Conservation (phyloP, 2,329 filamentous ascomycete genomes). For the Cytospora piceae region DNA sequence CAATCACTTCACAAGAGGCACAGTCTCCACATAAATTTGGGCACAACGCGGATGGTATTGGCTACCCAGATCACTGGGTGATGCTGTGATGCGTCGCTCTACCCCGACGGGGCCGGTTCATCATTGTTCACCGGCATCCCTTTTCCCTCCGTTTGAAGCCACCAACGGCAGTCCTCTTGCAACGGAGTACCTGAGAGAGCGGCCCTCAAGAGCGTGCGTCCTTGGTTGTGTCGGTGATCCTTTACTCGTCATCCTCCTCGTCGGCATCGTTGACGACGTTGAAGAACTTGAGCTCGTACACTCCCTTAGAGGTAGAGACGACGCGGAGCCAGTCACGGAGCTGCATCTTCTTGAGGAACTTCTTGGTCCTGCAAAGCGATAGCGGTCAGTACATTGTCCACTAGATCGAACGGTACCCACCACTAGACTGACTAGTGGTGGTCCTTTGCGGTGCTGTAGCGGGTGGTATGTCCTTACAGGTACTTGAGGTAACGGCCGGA, state of each 20-base stretch:
- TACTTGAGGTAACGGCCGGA: conserved; percentile 99
- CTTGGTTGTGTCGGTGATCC: conserved; percentile 3
- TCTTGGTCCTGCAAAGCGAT: conserved; percentile 78
- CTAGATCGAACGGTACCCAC: neutral
- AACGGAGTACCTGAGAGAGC: conserved; percentile 8
- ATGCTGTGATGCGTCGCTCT: neutral
- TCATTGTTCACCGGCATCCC: conserved; percentile 5
- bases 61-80: conserved; percentile 15
- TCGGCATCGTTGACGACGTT: conserved; percentile 99
- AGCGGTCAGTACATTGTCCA: conserved; percentile 33
- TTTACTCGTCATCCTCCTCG: conserved; percentile 98
- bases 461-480: conserved; percentile 66
- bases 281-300: conserved; percentile 99
- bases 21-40: conserved; percentile 8
- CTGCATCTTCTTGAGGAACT: conserved; percentile 99
- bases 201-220: neutral
- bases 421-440: too few relatives aligned
- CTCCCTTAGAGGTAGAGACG: conserved; percentile 95
- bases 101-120: conserved; percentile 3
- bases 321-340: conserved; percentile 99
- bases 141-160: conserved; percentile 13
- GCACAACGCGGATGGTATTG: conserved; percentile 25
- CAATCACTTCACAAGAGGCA: conserved; percentile 14
- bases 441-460: neutral
- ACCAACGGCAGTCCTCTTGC: conserved; percentile 27